These are phyloP conservation scores for Penicillium canescens DNA, from an alignment of 495 filamentous ascomycete genomes.

Conservation along the genomic window DNA sequence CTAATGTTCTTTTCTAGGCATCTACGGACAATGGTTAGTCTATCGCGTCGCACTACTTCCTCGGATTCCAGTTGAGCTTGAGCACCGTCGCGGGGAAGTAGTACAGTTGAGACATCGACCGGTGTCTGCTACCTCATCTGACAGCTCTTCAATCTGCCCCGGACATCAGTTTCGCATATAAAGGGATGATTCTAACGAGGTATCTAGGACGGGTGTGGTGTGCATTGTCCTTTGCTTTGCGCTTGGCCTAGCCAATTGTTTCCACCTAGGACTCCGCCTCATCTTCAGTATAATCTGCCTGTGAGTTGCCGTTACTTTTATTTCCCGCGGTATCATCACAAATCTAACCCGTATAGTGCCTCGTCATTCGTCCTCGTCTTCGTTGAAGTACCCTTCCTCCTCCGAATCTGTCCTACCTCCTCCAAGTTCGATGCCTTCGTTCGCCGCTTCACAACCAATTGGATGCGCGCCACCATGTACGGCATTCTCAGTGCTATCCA, in stretches of 20 bases:
- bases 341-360: constrained; percentile 50
- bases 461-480: constrained; percentile 95
- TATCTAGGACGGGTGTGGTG: constrained; percentile 82
- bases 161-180: background rate
- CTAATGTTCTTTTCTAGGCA: constrained; percentile 64
- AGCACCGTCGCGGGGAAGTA: background rate
- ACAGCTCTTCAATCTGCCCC: background rate
- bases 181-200: constrained; percentile 8
- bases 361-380: constrained; percentile 89
- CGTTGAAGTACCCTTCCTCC: constrained; percentile 92
- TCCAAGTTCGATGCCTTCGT: constrained; percentile 85
- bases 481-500: constrained; percentile 75
- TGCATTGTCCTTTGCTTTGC: constrained; percentile 96
- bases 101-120: background rate
- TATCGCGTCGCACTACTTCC: background rate
- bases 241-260: constrained; percentile 83
- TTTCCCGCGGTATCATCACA: background rate
- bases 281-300: constrained; percentile 82
- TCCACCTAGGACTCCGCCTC: constrained; percentile 59
- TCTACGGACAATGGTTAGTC: constrained; percentile 98
- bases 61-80: background rate
- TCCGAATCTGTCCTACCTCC: constrained; percentile 97
- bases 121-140: background rate
- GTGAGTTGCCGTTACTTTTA: constrained; percentile 53
- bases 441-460: constrained; percentile 90